Evolutionary conservation across 345 rosid species (phyloP).

Genomic region (Tarenaya hassleriana): DNA sequence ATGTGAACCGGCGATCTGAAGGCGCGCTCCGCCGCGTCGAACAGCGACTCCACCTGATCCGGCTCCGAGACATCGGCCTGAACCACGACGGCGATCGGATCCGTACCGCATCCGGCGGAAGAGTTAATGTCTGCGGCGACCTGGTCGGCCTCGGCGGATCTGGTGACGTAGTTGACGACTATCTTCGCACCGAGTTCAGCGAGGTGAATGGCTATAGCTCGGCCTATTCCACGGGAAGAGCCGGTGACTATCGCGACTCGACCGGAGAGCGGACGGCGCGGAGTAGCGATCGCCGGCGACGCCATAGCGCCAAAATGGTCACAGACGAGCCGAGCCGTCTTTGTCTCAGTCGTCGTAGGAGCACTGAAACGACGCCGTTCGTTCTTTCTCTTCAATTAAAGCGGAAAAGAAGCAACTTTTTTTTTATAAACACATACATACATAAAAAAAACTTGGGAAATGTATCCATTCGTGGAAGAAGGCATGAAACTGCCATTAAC

Average conservation of each 20-base stretch:
- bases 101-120: constrained; percentile 27
- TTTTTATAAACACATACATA: no score
- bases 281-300: no score
- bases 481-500: no score
- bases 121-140: constrained; percentile 40
- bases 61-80: constrained; percentile 56
- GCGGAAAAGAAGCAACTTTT: no score
- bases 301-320: no score
- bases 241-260: constrained; percentile 71
- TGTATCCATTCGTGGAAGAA: no score
- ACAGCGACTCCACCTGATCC: constrained; percentile 49
- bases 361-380: no score
- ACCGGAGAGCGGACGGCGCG: constrained; percentile 42
- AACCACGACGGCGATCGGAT: no score
- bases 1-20: constrained; percentile 45
- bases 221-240: constrained; percentile 64
- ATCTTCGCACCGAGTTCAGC: constrained; percentile 57
- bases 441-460: no score
- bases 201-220: constrained; percentile 49
- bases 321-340: no score
- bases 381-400: no score
- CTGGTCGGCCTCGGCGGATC: constrained; percentile 43
- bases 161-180: constrained; percentile 48
- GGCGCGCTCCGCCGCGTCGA: constrained; percentile 46
- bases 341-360: no score